phyloP scores from a whole-genome alignment of 108 stramenopile genomes.

The Fistulifera solaris region DNA sequence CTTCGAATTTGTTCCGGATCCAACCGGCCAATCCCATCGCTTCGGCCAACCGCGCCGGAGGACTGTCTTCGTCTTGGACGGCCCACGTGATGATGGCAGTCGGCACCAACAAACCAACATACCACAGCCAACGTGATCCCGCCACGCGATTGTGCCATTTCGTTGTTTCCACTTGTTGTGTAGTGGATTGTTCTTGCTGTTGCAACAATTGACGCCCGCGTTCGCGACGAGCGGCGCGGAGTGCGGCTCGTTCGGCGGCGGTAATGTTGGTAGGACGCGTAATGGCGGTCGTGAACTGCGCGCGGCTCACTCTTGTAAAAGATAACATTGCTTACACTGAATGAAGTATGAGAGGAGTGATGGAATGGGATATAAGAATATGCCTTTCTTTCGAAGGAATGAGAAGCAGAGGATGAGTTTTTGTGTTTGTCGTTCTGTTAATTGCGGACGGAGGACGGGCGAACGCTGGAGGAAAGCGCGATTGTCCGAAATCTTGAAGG shows the following conservation, averaged over 20 bases:
- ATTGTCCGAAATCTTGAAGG: too few species aligned
- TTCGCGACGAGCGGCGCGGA: slow-evolving; percentile 64
- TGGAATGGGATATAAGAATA: too few species aligned
- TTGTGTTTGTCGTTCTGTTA: too few species aligned
- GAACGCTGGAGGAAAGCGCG: too few species aligned
- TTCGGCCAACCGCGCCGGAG: slow-evolving; percentile 53
- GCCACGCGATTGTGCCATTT: background rate
- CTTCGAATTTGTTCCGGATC: slow-evolving; percentile 33
- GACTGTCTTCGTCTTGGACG: slow-evolving; percentile 58
- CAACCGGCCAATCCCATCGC: slow-evolving; percentile 59
- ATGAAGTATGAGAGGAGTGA: too few species aligned
- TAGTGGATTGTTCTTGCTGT: slow-evolving; percentile 10
- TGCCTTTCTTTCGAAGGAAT: too few species aligned
- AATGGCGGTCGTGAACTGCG: too few species aligned
- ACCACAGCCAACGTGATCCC: slow-evolving; percentile 35
- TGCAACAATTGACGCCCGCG: slow-evolving; percentile 37
- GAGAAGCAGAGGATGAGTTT: too few species aligned
- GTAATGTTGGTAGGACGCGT: too few species aligned
- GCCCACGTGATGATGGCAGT: slow-evolving; percentile 71
- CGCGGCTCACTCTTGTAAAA: too few species aligned
- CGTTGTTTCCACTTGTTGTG: background rate
- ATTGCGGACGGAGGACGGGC: too few species aligned
- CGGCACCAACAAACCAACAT: slow-evolving; percentile 56
- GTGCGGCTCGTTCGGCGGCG: slow-evolving; percentile 36
- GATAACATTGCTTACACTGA: too few species aligned